These are phyloP conservation scores for Cudoniella acicularis DNA, from an alignment of 495 filamentous ascomycete species.

Conservation along the genomic window DNA sequence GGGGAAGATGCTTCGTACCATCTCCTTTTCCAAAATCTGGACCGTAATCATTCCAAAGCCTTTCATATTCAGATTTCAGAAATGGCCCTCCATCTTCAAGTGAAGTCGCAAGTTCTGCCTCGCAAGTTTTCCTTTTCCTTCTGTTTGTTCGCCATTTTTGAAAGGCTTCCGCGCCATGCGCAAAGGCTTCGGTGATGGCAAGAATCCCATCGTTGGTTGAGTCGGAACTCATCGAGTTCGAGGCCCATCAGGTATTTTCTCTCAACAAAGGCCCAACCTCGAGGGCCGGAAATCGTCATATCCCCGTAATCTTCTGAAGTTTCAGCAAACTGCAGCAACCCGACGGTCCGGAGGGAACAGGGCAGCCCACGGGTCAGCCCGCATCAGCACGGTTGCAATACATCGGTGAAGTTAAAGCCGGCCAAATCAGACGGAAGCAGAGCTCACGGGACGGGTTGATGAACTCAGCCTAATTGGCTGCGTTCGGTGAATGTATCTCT, in stretches of 20 bases:
- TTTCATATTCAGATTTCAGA: not conserved
- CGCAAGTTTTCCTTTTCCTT: not conserved
- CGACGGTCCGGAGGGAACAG: not conserved
- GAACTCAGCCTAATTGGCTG: too few relatives aligned
- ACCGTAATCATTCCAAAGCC: not conserved
- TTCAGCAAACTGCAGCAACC: not conserved
- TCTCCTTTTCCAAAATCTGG: not conserved
- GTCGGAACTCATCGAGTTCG: not conserved
- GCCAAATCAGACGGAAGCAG: not conserved
- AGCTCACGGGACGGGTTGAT: not conserved
- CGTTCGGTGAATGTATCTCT: too few relatives aligned
- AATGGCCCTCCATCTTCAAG: not conserved
- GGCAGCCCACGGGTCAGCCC: not conserved
- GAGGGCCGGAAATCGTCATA: too few relatives aligned
- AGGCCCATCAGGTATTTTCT: too few relatives aligned
- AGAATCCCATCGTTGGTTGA: not conserved
- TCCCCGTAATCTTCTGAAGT: not conserved
- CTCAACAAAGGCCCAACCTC: too few relatives aligned
- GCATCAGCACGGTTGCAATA: not conserved
- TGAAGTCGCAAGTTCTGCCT: not conserved
- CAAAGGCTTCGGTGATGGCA: not conserved
- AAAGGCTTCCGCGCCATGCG: not conserved
- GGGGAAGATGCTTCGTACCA: too few relatives aligned
- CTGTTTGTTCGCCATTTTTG: not conserved
- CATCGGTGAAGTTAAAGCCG: not conserved